Conservation (phyloP, 441 rosid species). For the Gossypium schwendimanii region DNA sequence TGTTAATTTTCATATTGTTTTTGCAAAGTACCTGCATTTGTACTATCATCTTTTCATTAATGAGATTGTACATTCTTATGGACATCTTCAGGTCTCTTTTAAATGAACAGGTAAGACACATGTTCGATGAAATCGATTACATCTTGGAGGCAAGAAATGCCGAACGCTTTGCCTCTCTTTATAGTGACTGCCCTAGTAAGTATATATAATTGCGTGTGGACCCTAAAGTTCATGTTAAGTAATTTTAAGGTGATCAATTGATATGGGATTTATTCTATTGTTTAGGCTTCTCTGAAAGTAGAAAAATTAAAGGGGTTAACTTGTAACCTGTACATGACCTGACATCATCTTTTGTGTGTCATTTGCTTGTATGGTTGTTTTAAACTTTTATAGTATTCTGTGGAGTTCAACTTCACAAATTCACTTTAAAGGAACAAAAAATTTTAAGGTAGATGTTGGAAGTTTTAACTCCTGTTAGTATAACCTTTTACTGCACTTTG, state of each 20-base stretch:
- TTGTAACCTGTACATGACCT: not conserved
- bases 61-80: conserved; percentile 30
- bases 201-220: conserved; percentile 7
- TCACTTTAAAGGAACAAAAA: not conserved
- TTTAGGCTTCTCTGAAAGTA: not conserved
- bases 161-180: conserved; percentile 82
- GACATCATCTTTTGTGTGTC: not conserved
- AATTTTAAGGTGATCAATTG: not conserved
- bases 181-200: conserved; percentile 53
- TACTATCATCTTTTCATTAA: conserved; percentile 14
- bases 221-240: not conserved
- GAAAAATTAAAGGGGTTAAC: not conserved
- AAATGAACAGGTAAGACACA: conserved; percentile 88
- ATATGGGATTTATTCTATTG: not conserved
- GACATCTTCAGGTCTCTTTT: conserved; percentile 44
- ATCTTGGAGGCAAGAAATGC: conserved; percentile 88
- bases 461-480: not conserved
- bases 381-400: not conserved
- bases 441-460: not conserved
- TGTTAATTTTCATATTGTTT: conserved; percentile 5
- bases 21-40: not conserved
- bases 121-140: conserved; percentile 98
- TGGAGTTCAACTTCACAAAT: conserved; percentile 2
- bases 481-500: not conserved
- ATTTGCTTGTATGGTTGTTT: not conserved